These are phyloP conservation scores for Microsporum canis DNA, from an alignment of 2,329 filamentous ascomycete species.

Conservation along the genomic window DNA sequence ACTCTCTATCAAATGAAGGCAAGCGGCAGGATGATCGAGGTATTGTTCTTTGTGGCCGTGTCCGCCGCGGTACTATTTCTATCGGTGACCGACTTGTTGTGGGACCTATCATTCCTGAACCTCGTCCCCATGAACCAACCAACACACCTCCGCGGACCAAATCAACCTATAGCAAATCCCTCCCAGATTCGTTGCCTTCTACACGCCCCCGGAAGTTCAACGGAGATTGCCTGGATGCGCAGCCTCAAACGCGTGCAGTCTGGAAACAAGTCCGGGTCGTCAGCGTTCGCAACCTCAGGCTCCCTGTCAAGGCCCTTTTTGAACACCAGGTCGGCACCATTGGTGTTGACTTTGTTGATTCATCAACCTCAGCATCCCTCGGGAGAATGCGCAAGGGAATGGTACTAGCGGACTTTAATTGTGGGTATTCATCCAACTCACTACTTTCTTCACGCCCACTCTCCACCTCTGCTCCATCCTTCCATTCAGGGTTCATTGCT, in stretches of 20 bases:
- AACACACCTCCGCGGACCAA: constrained; percentile 16
- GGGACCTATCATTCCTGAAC: constrained; percentile 54
- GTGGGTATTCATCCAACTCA: constrained; percentile 21
- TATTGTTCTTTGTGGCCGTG: constrained; percentile 71
- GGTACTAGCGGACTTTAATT: constrained; percentile 57
- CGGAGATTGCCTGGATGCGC: constrained; percentile 39
- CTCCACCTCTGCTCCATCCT: constrained; percentile 16
- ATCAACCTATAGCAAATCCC: constrained; percentile 22
- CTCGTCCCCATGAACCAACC: constrained; percentile 24
- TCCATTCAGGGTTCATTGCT: constrained; percentile 59
- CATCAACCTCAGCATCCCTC: constrained; percentile 15
- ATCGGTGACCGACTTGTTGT: constrained; percentile 68
- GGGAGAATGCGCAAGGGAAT: constrained; percentile 60
- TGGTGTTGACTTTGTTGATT: constrained; percentile 48
- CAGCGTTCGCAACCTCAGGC: constrained; percentile 75
- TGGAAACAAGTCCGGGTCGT: constrained; percentile 74
- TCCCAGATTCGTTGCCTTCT: constrained; percentile 25
- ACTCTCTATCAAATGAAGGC: constrained; percentile 30
- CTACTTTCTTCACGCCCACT: constrained; percentile 11
- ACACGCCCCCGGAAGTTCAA: constrained; percentile 22
- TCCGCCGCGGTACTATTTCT: constrained; percentile 65
- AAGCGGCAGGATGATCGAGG: constrained; percentile 41
- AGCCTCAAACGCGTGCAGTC: constrained; percentile 49
- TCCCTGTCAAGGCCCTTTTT: constrained; percentile 65
- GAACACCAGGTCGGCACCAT: constrained; percentile 83